Base-by-base conservation (phyloP, 2,329 filamentous ascomycete species). In the Fonsecaea nubica region DNA sequence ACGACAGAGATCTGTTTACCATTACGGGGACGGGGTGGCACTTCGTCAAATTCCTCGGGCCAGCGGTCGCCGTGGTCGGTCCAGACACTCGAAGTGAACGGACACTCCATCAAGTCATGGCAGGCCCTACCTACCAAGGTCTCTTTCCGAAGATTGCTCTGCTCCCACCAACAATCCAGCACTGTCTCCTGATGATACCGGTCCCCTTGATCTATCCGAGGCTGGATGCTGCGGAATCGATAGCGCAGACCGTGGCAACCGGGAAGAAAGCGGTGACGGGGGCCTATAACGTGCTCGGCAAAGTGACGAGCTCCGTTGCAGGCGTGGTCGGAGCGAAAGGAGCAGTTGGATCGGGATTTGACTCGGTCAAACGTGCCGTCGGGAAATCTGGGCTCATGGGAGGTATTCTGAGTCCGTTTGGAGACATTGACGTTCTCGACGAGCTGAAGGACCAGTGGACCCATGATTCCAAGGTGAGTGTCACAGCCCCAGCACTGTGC, bases 21-120 rank as follows among this genome's bases (percentile, higher is more conserved):
- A 90, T 99, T 63, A 98, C 95, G 0, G 94, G 95, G n/a, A 91
- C 91, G 21, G 95, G 95, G 7, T 99, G 95, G 95, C 95, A 99
- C 78, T 99, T 98, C 78, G 88, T 99, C 79, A 99, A 99, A 79
- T 97, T 91, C 74, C 87, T 99, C 5, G 95, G 95, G 0, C 95
- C 95, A 0, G 92, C 92, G 4, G 89, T 99, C 12, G 93, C 92
- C 0, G 90, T 96, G 0, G 90, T 97, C 58, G 95, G 94, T 0
- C 90, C 92, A 1, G 95, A 99, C 77, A 94, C 93, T 72, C 89
- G 95, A 60, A 97, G 93, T 4, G 95, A 99, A 79, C 85, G 95
- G 59, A 97, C 91, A 61, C 92, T 92, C 67, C 89, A 90, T 68
- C 92, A 96, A 74, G 95, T 99, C 62, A 90, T 99, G 85, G 94